phyloP scores from a whole-genome alignment of 2,329 filamentous ascomycete species.

The Trichoderma hamatum region DNA sequence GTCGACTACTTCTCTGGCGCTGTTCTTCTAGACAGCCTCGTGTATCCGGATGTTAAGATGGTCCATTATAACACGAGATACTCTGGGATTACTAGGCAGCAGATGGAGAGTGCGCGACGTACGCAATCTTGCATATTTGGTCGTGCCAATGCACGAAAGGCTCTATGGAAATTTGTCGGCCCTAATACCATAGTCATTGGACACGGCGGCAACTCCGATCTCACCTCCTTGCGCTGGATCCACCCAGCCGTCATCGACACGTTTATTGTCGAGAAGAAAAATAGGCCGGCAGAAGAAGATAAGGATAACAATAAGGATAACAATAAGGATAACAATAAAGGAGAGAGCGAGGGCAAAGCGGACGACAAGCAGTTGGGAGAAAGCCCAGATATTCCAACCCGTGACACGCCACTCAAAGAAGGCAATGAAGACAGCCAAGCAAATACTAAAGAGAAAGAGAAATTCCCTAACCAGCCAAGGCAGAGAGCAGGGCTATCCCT shows the following conservation, averaged over 20 bases:
- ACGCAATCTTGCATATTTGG: conserved; percentile 45
- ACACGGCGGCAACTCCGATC: conserved; percentile 49
- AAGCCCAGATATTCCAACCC: neutral
- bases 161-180: conserved; percentile 49
- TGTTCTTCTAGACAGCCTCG: conserved; percentile 54
- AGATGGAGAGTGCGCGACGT: conserved; percentile 44
- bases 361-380: conserved; percentile 10
- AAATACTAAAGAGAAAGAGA: conserved; percentile 21
- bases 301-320: conserved; percentile 25
- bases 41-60: conserved; percentile 52
- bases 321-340: conserved; percentile 23
- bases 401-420: neutral
- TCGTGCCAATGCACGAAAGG: conserved; percentile 44
- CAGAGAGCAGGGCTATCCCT: conserved; percentile 39
- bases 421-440: neutral
- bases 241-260: conserved; percentile 52
- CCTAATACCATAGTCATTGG: conserved; percentile 53
- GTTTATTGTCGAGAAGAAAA: conserved; percentile 38
- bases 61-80: conserved; percentile 53
- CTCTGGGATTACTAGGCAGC: conserved; percentile 50
- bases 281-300: conserved; percentile 25
- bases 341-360: conserved; percentile 25
- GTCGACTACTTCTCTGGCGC: conserved; percentile 55
- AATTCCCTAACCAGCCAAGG: conserved; percentile 18
- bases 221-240: conserved; percentile 52